Conservation (phyloP, 2,329 filamentous ascomycete species). For the Aspergillus tubingensis region DNA sequence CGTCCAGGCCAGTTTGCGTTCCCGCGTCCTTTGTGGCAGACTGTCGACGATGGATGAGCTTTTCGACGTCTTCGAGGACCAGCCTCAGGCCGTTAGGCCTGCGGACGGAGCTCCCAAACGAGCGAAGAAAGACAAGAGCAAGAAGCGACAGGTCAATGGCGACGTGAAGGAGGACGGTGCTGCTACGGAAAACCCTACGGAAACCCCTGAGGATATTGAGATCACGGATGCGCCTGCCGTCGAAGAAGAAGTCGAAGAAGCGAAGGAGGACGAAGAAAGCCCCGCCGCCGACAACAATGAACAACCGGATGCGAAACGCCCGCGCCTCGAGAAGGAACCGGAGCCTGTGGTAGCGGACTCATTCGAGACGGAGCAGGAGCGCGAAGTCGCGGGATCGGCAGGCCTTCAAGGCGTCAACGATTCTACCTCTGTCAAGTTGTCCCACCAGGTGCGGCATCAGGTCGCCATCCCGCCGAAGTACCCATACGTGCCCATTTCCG, state of each 20-base stretch:
- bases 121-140: conserved; percentile 63
- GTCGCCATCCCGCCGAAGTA: conserved; percentile 93
- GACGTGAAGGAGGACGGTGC: conserved; percentile 61
- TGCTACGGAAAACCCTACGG: conserved; percentile 35
- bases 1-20: conserved; percentile 18
- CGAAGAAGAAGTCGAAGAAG: conserved; percentile 19
- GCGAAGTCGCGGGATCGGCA: conserved; percentile 80
- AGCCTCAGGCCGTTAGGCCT: conserved; percentile 50
- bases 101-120: conserved; percentile 37
- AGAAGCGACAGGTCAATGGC: conserved; percentile 85
- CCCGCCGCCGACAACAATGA: conserved; percentile 32
- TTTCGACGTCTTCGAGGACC: conserved; percentile 79
- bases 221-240: conserved; percentile 20
- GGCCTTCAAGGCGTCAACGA: conserved; percentile 67
- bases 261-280: conserved; percentile 20
- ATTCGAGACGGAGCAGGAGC: conserved; percentile 91
- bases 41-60: conserved; percentile 68
- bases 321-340: conserved; percentile 60
- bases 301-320: conserved; percentile 50
- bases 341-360: conserved; percentile 86
- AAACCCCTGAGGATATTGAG: conserved; percentile 33
- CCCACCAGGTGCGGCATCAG: conserved; percentile 98
- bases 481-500: conserved; percentile 89
- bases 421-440: conserved; percentile 69
- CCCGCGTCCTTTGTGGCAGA: conserved; percentile 19